Evolutionary conservation across 2,329 filamentous ascomycete species (phyloP), one percentile per base, ranked within the genome.

Genomic region (Allantophomopsis cytisporea): DNA sequence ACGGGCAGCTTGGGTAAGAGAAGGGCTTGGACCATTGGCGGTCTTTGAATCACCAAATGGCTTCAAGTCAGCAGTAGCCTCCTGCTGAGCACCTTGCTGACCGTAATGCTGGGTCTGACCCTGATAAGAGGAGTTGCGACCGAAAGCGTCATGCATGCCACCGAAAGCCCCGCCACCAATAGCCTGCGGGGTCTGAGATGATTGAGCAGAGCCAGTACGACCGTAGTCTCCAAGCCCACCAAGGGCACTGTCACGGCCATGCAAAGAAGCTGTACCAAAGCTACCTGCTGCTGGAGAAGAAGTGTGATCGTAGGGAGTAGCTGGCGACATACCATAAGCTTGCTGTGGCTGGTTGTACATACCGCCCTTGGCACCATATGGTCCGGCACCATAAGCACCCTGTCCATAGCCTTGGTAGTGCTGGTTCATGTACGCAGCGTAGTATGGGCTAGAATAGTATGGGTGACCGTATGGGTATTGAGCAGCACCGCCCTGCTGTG

Each of bases 381-480:
- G 54, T 35, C 44, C 54, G 17, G 42, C 51, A 58, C 60, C 54
- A 37, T 58, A 59, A 41, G 54, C 54, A 23, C 54, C 56, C 17
- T 48, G 52, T 36, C 55, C 56, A 46, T 60, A 59, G 31, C 45
- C 41, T 41, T 60, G 57, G 31, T 71, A 68, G 50, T 65, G 64
- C 43, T 67, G 63, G 43, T 68, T 71, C 60, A 69, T 63, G 51
- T 78, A 80, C 42, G 71, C 66, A 44, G 69, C 64, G 50, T 80
- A 80, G 56, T 76, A 79, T 2, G 73, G 73, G 57, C 69, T 76
- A 48, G 61, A 64, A 50, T 70, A 78, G 59, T 80, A 80, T 2
- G 71, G 71, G 50, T 76, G 71, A 49, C 58, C 66, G 52, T 67
- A 68, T 32, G 66, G 64, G 51, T 73, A 74, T 38, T 58, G 58